Conservation (phyloP, 768 basidiomycete species). For the Mycena capillaripes region DNA sequence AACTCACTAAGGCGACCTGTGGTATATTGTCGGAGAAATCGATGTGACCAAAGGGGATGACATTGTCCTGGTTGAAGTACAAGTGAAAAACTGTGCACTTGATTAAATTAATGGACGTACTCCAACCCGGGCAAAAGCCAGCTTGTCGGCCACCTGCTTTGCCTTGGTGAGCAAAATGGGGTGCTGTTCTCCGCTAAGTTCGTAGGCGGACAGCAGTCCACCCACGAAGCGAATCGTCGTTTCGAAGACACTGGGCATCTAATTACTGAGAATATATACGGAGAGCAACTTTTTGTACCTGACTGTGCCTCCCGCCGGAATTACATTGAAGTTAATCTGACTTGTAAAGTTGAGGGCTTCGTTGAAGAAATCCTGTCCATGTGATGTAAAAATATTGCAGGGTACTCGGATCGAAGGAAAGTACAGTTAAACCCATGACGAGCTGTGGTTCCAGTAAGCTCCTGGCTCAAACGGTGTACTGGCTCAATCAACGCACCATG, state of each 20-base stretch:
- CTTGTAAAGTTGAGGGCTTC: slow-evolving; percentile 68
- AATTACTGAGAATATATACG: background rate
- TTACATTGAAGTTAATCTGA: slow-evolving; percentile 68
- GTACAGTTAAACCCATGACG: slow-evolving; percentile 57
- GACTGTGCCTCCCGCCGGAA: slow-evolving; percentile 59
- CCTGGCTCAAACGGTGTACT: background rate
- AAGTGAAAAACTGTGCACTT: background rate
- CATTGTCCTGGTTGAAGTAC: slow-evolving; percentile 48
- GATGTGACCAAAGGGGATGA: slow-evolving; percentile 57
- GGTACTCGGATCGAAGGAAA: background rate
- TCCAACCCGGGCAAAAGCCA: slow-evolving; percentile 72
- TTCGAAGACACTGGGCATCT: slow-evolving; percentile 71
- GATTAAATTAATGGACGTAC: background rate
- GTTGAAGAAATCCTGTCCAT: slow-evolving; percentile 65
- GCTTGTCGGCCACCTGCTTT: slow-evolving; percentile 71
- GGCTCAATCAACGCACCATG: slow-evolving; percentile 53
- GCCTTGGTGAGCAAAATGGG: slow-evolving; percentile 72
- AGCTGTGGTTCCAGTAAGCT: slow-evolving; percentile 42
- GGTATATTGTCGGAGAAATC: slow-evolving; percentile 63
- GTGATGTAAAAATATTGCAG: background rate
- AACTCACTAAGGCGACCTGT: slow-evolving; percentile 45
- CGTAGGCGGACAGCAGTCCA: slow-evolving; percentile 77
- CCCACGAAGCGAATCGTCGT: slow-evolving; percentile 83
- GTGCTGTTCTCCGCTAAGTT: slow-evolving; percentile 69
- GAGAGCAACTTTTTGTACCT: slow-evolving; percentile 41